Conservation (phyloP, 768 basidiomycete genomes). For the Tricholoma terreum region DNA sequence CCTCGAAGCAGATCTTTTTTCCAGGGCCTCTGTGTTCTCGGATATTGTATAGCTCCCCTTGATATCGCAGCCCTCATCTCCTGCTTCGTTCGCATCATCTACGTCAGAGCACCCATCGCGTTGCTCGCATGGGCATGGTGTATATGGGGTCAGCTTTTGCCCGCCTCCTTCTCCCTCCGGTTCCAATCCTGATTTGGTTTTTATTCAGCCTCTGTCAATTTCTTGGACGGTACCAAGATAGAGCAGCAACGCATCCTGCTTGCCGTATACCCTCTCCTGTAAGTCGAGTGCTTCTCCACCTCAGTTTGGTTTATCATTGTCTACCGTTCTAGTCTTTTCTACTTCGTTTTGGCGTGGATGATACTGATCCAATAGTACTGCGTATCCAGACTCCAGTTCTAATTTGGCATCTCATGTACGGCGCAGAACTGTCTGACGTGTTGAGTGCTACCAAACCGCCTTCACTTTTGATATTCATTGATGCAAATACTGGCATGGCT, state of each 20-base stretch:
- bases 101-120: slow-evolving; percentile 83
- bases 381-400: background rate
- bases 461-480: too few relatives aligned
- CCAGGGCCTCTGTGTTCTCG: slow-evolving; percentile 91
- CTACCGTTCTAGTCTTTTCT: slow-evolving; percentile 63
- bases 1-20: slow-evolving; percentile 73
- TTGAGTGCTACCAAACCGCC: background rate
- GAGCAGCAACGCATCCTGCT: slow-evolving; percentile 86
- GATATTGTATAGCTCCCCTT: slow-evolving; percentile 93
- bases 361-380: slow-evolving; percentile 76
- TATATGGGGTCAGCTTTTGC: slow-evolving; percentile 79
- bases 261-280: slow-evolving; percentile 96
- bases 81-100: slow-evolving; percentile 81
- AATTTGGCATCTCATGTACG: background rate
- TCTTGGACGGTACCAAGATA: slow-evolving; percentile 92
- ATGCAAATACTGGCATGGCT: too few relatives aligned
- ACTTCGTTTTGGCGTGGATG: slow-evolving; percentile 96
- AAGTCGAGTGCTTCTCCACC: slow-evolving; percentile 27
- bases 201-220: slow-evolving; percentile 81
- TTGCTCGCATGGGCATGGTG: slow-evolving; percentile 92
- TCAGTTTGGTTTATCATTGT: background rate
- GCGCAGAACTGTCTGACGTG: background rate
- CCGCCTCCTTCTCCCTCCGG: background rate
- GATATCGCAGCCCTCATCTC: slow-evolving; percentile 87
- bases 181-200: background rate